Conservation (phyloP, 2,329 filamentous ascomycete genomes). For the Arthrobotrys sinensis region DNA sequence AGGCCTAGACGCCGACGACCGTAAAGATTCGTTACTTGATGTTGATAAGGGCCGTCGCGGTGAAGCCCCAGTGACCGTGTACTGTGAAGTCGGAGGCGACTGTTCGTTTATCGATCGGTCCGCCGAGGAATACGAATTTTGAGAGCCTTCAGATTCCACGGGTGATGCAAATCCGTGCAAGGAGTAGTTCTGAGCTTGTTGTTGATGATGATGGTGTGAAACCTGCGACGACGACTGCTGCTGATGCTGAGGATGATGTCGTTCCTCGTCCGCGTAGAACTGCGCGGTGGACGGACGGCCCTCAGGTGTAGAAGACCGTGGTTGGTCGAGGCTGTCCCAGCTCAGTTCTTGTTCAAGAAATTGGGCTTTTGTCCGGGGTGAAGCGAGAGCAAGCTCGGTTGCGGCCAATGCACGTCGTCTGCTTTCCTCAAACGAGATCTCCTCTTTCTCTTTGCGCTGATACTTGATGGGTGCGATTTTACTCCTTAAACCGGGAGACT, state of each 20-base stretch:
- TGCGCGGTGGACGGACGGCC: constrained; percentile 43
- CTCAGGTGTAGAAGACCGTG: constrained; percentile 35
- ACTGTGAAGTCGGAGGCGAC: constrained; percentile 48
- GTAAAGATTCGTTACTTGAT: constrained; percentile 57
- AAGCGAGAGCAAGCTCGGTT: constrained; percentile 61
- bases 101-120: constrained; percentile 52
- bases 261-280: constrained; percentile 42
- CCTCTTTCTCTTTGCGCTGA: constrained; percentile 60
- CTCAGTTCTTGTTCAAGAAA: constrained; percentile 60
- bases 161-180: constrained; percentile 43
- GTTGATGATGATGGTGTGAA: not conserved
- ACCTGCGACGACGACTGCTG: not conserved
- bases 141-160: constrained; percentile 49
- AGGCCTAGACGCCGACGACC: constrained; percentile 51
- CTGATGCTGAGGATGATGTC: constrained; percentile 16
- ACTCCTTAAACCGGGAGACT: constrained; percentile 46
- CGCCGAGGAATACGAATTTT: constrained; percentile 49
- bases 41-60: constrained; percentile 48
- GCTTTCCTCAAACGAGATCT: constrained; percentile 59
- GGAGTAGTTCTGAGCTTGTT: constrained; percentile 45
- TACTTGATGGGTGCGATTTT: constrained; percentile 59
- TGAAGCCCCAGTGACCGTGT: constrained; percentile 41
- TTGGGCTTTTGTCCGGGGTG: constrained; percentile 60
- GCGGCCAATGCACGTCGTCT: constrained; percentile 60
- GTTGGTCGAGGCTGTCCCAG: constrained; percentile 51